phyloP scores from a whole-genome alignment of 345 rosid genomes.

The Gossypium herbaceum region DNA sequence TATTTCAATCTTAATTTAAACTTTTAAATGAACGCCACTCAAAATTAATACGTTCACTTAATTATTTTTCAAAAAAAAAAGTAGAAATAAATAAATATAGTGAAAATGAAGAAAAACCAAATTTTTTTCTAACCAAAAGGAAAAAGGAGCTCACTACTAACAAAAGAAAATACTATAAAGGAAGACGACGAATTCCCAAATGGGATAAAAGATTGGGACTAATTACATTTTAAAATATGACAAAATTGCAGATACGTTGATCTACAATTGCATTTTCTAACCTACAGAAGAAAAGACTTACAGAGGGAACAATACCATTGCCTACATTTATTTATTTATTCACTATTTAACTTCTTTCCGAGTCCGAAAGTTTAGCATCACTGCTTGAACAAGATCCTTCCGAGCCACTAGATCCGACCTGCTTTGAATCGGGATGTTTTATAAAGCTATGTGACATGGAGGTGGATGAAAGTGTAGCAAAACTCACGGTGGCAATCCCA shows the following conservation, averaged over 20 bases:
- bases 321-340: background rate
- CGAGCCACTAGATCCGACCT: constrained; percentile 17
- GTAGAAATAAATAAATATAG: too few relatives aligned
- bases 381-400: constrained; percentile 22
- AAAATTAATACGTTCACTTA: background rate
- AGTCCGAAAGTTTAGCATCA: constrained; percentile 3
- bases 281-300: constrained; percentile 12
- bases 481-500: constrained; percentile 36
- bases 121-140: background rate
- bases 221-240: constrained; percentile 34
- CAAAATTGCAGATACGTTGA: constrained; percentile 23
- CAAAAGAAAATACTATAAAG: background rate
- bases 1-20: too few relatives aligned
- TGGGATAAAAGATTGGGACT: background rate
- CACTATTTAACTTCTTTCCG: constrained; percentile 16
- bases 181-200: background rate
- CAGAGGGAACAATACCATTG: background rate
- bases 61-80: too few relatives aligned
- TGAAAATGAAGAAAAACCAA: background rate
- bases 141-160: background rate
- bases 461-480: constrained; percentile 39
- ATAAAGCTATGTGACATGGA: constrained; percentile 11
- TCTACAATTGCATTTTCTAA: constrained; percentile 18
- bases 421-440: background rate
- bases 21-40: too few relatives aligned